A percentile compares a stretch with the other conserved stretches of the same genome.
These are phyloP conservation scores for Podospora didyma DNA, from an alignment of 495 filamentous ascomycete species.

Conservation along the genomic window DNA sequence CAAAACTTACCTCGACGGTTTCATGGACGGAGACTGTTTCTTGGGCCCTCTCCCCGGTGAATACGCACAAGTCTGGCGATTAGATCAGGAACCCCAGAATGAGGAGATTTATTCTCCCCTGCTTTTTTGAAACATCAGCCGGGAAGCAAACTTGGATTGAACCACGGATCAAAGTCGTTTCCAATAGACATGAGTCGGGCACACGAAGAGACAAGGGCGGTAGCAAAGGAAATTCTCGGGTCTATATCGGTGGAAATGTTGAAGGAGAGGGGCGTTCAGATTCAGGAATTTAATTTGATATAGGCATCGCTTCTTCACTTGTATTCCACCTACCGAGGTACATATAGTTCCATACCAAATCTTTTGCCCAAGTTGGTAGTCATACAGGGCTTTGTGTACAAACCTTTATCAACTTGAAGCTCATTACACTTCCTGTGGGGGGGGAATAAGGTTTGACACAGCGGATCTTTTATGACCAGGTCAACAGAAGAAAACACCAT, in stretches of 20 bases:
- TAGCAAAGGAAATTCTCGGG: neutral
- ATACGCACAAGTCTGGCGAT: neutral
- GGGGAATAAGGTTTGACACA: no score
- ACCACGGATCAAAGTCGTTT: neutral
- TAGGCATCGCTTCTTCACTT: neutral
- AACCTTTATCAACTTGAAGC: neutral
- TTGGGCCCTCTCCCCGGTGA: neutral
- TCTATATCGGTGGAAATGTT: neutral
- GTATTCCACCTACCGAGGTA: neutral
- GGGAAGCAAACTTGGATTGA: neutral
- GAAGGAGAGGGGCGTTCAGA: neutral
- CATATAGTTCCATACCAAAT: neutral
- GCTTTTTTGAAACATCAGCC: neutral
- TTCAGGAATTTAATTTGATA: neutral
- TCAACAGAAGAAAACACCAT: no score
- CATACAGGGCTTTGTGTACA: neutral
- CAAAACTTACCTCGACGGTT: neutral
- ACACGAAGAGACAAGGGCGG: neutral
- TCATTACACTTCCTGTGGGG: no score
- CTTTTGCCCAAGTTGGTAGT: neutral
- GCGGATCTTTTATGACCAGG: no score
- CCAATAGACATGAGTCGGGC: neutral
- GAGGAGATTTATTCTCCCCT: neutral
- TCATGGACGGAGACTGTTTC: neutral
- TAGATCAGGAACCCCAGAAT: neutral